phyloP scores from a whole-genome alignment of 2,329 filamentous ascomycete species.

The Verticillium nubilum region DNA sequence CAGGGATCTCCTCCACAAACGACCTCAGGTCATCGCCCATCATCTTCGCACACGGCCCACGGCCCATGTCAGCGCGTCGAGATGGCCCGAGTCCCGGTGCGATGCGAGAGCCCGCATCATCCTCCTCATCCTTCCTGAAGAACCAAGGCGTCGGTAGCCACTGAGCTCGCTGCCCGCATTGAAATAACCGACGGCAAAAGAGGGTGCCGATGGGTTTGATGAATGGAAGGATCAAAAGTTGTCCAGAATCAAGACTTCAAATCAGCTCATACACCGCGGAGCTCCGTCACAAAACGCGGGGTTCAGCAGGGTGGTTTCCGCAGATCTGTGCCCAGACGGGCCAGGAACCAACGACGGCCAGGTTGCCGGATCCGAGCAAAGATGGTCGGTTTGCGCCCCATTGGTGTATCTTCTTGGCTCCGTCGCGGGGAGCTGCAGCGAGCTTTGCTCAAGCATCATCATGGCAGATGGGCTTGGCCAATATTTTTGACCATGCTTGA shows the following conservation, averaged over 20 bases:
- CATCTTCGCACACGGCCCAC: not conserved
- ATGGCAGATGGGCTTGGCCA: too few species aligned
- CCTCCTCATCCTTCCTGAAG: not conserved
- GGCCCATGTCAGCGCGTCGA: not conserved
- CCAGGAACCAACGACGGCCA: not conserved
- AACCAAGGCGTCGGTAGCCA: not conserved
- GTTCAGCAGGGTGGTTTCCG: not conserved
- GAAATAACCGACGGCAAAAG: not conserved
- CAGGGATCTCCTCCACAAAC: not conserved
- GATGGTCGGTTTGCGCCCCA: not conserved
- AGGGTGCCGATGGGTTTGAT: not conserved
- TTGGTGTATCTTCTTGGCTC: not conserved
- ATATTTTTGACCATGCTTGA: too few species aligned
- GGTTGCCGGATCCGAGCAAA: not conserved
- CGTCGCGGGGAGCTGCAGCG: not conserved
- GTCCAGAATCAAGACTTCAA: not conserved
- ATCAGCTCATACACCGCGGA: not conserved
- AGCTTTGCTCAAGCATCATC: too few species aligned
- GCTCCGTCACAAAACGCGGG: not conserved
- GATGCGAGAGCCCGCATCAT: too few species aligned
- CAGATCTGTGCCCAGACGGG: not conserved
- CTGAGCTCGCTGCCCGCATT: not conserved
- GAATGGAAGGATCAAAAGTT: not conserved
- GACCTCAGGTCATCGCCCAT: not conserved
- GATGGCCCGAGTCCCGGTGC: not conserved